Evolutionary conservation across 495 filamentous ascomycete genomes (phyloP).

Genomic region (Parmelia sp.): DNA sequence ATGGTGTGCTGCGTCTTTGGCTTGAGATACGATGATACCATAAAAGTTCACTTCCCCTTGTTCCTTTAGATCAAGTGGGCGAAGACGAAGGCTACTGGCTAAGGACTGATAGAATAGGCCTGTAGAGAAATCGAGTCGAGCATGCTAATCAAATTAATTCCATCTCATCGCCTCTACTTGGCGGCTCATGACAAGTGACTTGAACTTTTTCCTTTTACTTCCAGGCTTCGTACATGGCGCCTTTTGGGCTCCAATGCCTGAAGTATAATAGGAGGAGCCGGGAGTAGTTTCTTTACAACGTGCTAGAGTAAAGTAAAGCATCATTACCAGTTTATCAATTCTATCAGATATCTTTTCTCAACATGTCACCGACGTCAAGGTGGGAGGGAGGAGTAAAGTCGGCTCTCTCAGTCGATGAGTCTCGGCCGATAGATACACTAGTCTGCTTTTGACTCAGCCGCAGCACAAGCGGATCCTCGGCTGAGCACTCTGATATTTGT

Average conservation of each 20-base stretch:
- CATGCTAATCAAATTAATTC: background rate
- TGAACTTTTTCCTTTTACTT: background rate
- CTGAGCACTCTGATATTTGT: constrained; percentile 9
- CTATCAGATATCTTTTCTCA: too few species aligned
- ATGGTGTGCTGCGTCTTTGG: background rate
- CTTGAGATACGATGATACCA: constrained; percentile 22
- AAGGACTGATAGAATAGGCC: background rate
- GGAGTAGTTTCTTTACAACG: background rate
- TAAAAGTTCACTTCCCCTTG: constrained; percentile 14
- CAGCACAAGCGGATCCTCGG: constrained; percentile 10
- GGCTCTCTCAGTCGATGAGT: too few species aligned
- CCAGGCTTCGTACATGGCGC: background rate
- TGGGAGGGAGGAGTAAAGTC: too few species aligned
- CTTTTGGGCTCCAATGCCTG: background rate
- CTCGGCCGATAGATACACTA: constrained; percentile 1
- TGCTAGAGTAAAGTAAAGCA: background rate
- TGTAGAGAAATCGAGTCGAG: background rate
- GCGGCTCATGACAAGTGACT: background rate
- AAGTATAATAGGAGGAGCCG: background rate
- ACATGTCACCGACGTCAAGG: too few species aligned
- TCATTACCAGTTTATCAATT: background rate
- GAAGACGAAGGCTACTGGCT: background rate
- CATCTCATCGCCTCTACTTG: background rate
- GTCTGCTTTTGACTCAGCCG: background rate
- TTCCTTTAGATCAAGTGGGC: background rate